Conservation (phyloP, 768 basidiomycete genomes). For the Leucocoprinus sp. region DNA sequence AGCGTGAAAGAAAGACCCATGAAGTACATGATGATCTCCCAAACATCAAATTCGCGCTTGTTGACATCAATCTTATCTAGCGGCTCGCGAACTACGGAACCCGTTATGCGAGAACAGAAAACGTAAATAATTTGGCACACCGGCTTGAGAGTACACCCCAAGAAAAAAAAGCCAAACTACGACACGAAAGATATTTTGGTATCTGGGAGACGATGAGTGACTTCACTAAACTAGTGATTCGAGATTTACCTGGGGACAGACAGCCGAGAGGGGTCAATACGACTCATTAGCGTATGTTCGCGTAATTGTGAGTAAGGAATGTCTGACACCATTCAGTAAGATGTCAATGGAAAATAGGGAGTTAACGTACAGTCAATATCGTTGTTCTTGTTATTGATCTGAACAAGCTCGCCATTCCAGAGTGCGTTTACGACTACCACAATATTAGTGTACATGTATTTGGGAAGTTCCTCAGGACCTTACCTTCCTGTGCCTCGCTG, state of each 20-base stretch:
- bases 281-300: conserved; percentile 52
- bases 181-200: conserved; percentile 81
- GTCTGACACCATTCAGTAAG: conserved; percentile 33
- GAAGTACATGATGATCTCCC: conserved; percentile 75
- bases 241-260: conserved; percentile 60
- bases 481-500: conserved; percentile 76
- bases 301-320: conserved; percentile 54
- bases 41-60: conserved; percentile 53
- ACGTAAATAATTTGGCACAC: conserved; percentile 27
- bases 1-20: conserved; percentile 70
- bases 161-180: conserved; percentile 74
- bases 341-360: neutral
- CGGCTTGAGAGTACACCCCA: conserved; percentile 75
- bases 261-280: conserved; percentile 68
- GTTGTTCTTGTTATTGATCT: conserved; percentile 63
- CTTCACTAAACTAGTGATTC: neutral
- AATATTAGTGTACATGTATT: neutral
- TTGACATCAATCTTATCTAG: conserved; percentile 58
- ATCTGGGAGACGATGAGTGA: conserved; percentile 32
- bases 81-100: conserved; percentile 61
- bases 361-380: conserved; percentile 65
- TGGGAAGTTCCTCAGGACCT: conserved; percentile 10
- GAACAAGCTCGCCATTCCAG: conserved; percentile 80
- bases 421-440: conserved; percentile 67
- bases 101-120: neutral